phyloP scores from a whole-genome alignment of 2,329 filamentous ascomycete species.

The Penicillium fuscoglaucum region DNA sequence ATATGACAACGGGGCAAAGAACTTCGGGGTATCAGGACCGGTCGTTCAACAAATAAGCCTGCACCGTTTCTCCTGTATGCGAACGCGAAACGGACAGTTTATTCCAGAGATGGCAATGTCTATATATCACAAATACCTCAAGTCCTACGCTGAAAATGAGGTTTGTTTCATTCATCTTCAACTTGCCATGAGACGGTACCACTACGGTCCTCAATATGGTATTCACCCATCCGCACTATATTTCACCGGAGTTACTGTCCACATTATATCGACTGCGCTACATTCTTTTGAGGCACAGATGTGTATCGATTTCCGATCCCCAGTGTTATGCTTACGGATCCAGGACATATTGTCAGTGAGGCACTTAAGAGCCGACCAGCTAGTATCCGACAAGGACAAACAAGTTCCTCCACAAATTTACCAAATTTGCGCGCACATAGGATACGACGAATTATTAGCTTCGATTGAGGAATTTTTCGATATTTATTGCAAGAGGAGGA shows the following conservation, averaged over 20 bases:
- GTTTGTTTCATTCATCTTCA: constrained; percentile 14
- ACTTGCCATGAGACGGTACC: constrained; percentile 13
- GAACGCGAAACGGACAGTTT: background rate
- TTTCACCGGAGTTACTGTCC: constrained; percentile 38
- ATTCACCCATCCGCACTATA: constrained; percentile 11
- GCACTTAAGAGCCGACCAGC: background rate
- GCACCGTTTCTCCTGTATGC: background rate
- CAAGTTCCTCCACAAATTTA: background rate
- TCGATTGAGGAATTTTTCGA: background rate
- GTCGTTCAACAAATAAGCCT: background rate
- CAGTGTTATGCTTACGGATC: constrained; percentile 6
- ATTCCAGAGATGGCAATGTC: background rate
- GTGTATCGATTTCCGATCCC: background rate
- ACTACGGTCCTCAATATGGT: constrained; percentile 5
- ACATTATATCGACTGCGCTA: background rate
- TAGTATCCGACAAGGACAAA: background rate
- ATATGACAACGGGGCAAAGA: constrained; percentile 4
- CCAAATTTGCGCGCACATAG: background rate
- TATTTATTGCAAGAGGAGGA: background rate
- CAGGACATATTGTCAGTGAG: constrained; percentile 8
- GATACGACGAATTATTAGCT: too few relatives aligned
- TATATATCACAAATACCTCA: background rate
- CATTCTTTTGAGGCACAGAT: constrained; percentile 15
- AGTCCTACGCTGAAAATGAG: too few relatives aligned
- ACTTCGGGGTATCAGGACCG: background rate